Base-by-base conservation (phyloP, 176 grass and related monocot species). In the Pontederia crassipes region DNA sequence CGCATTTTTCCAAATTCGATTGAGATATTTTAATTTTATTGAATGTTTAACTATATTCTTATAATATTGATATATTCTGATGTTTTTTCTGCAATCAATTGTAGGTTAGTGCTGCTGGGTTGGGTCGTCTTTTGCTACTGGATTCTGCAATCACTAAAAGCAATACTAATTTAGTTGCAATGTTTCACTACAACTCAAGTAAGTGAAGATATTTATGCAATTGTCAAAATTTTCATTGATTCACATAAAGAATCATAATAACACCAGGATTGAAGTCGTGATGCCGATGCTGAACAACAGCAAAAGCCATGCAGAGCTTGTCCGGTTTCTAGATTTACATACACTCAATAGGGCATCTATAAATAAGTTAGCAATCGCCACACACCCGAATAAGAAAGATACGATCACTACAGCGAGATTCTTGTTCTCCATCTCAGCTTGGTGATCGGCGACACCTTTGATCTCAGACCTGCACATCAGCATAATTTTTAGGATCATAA, bases 241-340 rank as follows among this genome's bases (percentile, higher is more conserved):
- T 40, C 32, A 76, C 75, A 77, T 65, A 51, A 65, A 76, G 14
- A 8, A 13, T 70, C 75, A 74, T 65, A 81, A 81, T 89, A 93
- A 81, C 64, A 89, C 67, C 79, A 93, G 67, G 77, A 98, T 83
- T 48, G 66, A 83, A 71, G 88, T 71, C 69, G 93, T 54, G 72
- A 86, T 79, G 88, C 79, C 79, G 75, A 88, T 85, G 84, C 88
- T 84, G 17, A 98, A 74, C 70, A 98, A 84, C 74, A 98, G 72
- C 70, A 86, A 12, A 59, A 83, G 50, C 84, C 94, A 98, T 68
- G 78, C 79, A 35, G 84, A 89, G 68, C 68, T 92, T 64, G 73
- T 71, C 52, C 46, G 75, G 86, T 77, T 89, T 77, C 76, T 79
- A 58, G 69, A 71, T 71, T 76, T 28, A 66, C 75, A 48, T 65